phyloP scores from a whole-genome alignment of 148 eudicot genomes.

The Hydrangea macrophylla region DNA sequence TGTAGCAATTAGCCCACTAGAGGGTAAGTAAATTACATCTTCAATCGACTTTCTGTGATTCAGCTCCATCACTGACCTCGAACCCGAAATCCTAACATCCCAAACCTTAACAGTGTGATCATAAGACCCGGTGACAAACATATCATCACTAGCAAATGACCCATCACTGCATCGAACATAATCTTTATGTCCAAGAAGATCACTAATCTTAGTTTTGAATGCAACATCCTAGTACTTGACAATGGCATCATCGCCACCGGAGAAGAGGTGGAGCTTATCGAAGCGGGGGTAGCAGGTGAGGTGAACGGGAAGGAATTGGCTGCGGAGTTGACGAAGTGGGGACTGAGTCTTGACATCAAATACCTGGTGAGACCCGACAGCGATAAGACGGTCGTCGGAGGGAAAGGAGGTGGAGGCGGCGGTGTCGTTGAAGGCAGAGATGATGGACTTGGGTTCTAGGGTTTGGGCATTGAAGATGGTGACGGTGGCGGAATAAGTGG shows the following conservation, averaged over 20 bases:
- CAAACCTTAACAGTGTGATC: conserved; percentile 81
- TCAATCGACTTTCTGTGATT: conserved; percentile 84
- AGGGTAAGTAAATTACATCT: conserved; percentile 67
- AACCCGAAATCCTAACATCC: conserved; percentile 64
- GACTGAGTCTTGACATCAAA: conserved; percentile 55
- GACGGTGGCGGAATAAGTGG: conserved; percentile 59
- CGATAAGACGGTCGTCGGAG: conserved; percentile 65
- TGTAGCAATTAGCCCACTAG: conserved; percentile 77
- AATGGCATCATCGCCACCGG: conserved; percentile 71
- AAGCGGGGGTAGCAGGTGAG: conserved; percentile 48
- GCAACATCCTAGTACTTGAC: conserved; percentile 90
- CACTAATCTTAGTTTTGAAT: conserved; percentile 27
- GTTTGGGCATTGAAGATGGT: conserved; percentile 48
- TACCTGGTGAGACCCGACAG: conserved; percentile 60
- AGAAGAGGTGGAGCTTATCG: conserved; percentile 61
- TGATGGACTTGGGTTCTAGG: conserved; percentile 36
- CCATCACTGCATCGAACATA: conserved; percentile 66
- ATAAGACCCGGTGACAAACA: conserved; percentile 81
- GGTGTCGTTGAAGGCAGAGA: conserved; percentile 53
- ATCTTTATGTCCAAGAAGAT: conserved; percentile 75
- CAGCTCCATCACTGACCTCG: conserved; percentile 44
- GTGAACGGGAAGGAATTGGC: conserved; percentile 60
- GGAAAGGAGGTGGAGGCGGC: conserved; percentile 64
- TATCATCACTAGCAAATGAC: conserved; percentile 62
- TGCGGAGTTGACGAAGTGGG: conserved; percentile 48